Evolutionary conservation across 1,139 yeast species (phyloP).

Genomic region (Geotrichum aggregatum): DNA sequence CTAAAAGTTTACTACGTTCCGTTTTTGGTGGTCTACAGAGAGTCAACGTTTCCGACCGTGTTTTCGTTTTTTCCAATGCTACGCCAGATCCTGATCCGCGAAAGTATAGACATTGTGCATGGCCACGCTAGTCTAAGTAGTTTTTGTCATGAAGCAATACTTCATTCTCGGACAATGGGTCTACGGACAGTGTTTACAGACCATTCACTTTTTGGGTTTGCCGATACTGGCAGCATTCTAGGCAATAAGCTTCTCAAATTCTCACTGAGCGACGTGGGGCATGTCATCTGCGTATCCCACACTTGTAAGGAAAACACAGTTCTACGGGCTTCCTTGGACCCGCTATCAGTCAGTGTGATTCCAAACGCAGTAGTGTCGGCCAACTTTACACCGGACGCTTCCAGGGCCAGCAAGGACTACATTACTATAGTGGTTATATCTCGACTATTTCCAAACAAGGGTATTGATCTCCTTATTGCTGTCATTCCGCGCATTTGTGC

Average conservation of each 20-base stretch:
- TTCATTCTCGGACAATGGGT: slow-evolving; percentile 93
- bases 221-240: slow-evolving; percentile 74
- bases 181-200: slow-evolving; percentile 88
- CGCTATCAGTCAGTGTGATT: slow-evolving; percentile 75
- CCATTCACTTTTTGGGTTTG: slow-evolving; percentile 92
- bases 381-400: slow-evolving; percentile 65
- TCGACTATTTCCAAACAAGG: slow-evolving; percentile 90
- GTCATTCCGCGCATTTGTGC: slow-evolving; percentile 80
- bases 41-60: slow-evolving; percentile 83
- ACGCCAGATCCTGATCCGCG: slow-evolving; percentile 80
- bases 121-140: slow-evolving; percentile 91
- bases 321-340: slow-evolving; percentile 76
- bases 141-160: slow-evolving; percentile 81
- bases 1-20: slow-evolving; percentile 91
- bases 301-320: slow-evolving; percentile 97
- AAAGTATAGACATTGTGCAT: slow-evolving; percentile 81
- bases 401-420: slow-evolving; percentile 32
- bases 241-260: slow-evolving; percentile 85
- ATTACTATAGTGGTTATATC: slow-evolving; percentile 90
- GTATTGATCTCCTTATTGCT: slow-evolving; percentile 83
- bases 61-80: slow-evolving; percentile 83
- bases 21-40: slow-evolving; percentile 69
- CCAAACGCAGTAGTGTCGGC: slow-evolving; percentile 91
- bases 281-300: slow-evolving; percentile 91
- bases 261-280: slow-evolving; percentile 81